A percentile compares a stretch with the other conserved stretches of the same genome.
Conservation (phyloP, 202 grass and related monocot genomes). For the Digitaria exilis region DNA sequence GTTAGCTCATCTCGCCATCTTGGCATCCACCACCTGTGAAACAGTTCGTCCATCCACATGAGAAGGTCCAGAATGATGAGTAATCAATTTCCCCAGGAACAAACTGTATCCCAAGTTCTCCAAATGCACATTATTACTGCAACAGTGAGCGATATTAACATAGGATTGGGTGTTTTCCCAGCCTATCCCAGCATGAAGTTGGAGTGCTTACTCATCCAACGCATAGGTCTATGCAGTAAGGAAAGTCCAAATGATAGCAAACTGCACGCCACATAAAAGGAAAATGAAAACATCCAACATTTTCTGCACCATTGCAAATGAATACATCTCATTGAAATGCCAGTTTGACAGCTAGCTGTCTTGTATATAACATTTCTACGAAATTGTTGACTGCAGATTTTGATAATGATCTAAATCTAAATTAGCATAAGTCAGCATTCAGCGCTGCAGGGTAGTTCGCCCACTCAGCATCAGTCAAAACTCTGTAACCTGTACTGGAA, state of each 20-base stretch:
- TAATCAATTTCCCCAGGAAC: background rate
- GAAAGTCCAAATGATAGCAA: background rate
- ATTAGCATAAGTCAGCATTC: background rate
- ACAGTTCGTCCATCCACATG: background rate
- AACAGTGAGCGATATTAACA: background rate
- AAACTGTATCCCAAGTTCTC: background rate
- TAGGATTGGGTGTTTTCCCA: background rate
- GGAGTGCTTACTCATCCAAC: background rate
- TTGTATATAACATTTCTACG: background rate
- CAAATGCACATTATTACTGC: background rate
- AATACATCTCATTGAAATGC: background rate
- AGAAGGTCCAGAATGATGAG: background rate
- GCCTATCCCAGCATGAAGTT: background rate
- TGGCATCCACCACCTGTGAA: background rate
- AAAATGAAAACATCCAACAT: background rate
- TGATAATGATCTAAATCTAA: background rate
- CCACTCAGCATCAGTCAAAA: slow-evolving; percentile 7
- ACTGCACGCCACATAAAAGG: background rate
- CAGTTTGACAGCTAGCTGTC: background rate
- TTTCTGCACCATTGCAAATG: background rate
- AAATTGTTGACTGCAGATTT: background rate
- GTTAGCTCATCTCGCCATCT: background rate
- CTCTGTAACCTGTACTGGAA: slow-evolving; percentile 1
- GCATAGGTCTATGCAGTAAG: background rate
- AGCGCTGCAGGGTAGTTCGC: background rate